Conservation (phyloP, 352 stramenopile species). For the Blastocystis hominis region DNA sequence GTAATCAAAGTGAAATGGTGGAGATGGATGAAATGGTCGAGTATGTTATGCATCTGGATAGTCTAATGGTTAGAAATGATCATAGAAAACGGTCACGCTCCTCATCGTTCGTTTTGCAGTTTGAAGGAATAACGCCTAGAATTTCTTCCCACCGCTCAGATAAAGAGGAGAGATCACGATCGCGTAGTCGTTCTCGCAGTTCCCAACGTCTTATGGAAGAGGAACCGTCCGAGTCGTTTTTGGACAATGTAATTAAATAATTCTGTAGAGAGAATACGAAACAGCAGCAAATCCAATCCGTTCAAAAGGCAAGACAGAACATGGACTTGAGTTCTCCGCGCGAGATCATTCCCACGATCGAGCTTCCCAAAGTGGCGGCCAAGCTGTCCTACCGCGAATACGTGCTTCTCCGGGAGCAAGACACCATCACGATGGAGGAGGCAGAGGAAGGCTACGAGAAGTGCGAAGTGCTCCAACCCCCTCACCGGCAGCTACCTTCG, state of each 20-base stretch:
- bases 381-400: conserved; percentile 53
- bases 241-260: not conserved
- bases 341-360: not conserved
- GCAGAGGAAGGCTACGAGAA: conserved; percentile 40
- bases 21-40: not conserved
- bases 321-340: not conserved
- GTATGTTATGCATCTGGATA: not conserved
- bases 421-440: conserved; percentile 13
- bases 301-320: not conserved
- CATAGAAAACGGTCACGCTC: not conserved
- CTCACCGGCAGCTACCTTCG: not conserved
- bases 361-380: not conserved
- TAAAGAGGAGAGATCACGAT: not conserved
- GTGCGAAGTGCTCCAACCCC: not conserved
- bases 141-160: not conserved
- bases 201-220: too few species aligned
- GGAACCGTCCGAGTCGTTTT: not conserved
- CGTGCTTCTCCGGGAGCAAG: not conserved
- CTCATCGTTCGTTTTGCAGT: not conserved
- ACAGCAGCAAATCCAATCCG: not conserved
- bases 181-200: not conserved
- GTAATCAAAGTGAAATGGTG: not conserved
- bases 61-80: not conserved
- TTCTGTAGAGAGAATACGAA: not conserved
- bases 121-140: not conserved